Conservation (phyloP, 192 early-diverging fungal species). For the Coemansia asiatica region DNA sequence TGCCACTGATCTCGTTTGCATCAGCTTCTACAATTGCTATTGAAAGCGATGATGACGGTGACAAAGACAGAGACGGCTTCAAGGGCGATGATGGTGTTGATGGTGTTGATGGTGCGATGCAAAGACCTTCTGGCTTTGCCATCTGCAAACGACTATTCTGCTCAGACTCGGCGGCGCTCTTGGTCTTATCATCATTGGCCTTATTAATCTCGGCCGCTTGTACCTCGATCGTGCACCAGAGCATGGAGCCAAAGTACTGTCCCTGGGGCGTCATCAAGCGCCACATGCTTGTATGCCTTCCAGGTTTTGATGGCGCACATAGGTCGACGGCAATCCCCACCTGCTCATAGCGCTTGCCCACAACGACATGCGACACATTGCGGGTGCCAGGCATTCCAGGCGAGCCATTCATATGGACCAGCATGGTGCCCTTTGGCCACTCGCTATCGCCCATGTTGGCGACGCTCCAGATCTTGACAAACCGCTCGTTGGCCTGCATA, state of each 20-base stretch:
- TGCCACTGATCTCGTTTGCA: not conserved
- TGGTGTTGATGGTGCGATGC: not conserved
- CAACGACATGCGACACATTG: conserved; percentile 45
- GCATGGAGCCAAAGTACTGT: conserved; percentile 62
- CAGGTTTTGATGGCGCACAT: conserved; percentile 61
- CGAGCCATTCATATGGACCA: conserved; percentile 61
- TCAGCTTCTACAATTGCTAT: not conserved
- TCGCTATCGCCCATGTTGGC: conserved; percentile 59
- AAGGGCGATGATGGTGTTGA: not conserved
- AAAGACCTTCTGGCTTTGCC: not conserved
- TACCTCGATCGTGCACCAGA: conserved; percentile 69
- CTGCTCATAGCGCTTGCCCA: conserved; percentile 57
- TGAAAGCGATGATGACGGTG: not conserved
- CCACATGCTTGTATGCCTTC: conserved; percentile 65
- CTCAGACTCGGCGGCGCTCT: not conserved
- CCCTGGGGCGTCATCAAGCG: conserved; percentile 61
- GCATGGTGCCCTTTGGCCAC: conserved; percentile 63
- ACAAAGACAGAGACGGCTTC: not conserved
- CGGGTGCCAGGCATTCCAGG: conserved; percentile 51
- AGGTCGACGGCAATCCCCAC: conserved; percentile 64
- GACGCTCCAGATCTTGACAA: conserved; percentile 74
- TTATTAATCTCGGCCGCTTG: conserved; percentile 4
- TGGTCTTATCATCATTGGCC: not conserved
- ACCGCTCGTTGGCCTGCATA: conserved; percentile 56
- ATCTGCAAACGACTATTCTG: not conserved